Conservation (phyloP, 768 basidiomycete species). For the Suillus subalutaceus region DNA sequence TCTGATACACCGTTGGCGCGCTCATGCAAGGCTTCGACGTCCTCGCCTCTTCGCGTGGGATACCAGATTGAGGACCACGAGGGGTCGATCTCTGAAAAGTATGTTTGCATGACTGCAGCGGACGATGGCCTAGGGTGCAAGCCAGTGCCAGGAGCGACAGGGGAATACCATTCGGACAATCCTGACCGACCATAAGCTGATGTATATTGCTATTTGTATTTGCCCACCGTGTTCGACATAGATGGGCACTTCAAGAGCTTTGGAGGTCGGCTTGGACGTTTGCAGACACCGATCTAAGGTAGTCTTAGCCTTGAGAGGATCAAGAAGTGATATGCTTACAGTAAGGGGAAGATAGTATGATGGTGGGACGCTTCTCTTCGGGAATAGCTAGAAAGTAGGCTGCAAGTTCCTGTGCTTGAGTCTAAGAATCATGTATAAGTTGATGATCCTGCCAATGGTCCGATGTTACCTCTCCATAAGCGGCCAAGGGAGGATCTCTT, state of each 20-base stretch:
- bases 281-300: conserved; percentile 82
- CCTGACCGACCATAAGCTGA: conserved; percentile 39
- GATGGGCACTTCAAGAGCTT: conserved; percentile 65
- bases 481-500: conserved; percentile 74
- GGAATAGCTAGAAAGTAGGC: conserved; percentile 66
- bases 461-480: conserved; percentile 60
- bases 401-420: conserved; percentile 76
- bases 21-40: conserved; percentile 60
- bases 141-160: conserved; percentile 64
- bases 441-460: background rate
- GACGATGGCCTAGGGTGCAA: conserved; percentile 74
- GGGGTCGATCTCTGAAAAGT: conserved; percentile 60
- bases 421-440: conserved; percentile 34
- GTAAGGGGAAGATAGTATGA: conserved; percentile 84
- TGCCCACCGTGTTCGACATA: conserved; percentile 74
- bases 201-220: background rate
- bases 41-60: conserved; percentile 75
- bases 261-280: conserved; percentile 67
- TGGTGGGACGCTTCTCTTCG: conserved; percentile 67
- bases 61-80: conserved; percentile 67
- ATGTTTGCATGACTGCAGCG: conserved; percentile 52
- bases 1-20: conserved; percentile 56
- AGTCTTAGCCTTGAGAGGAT: background rate
- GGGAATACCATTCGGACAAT: conserved; percentile 80
- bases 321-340: conserved; percentile 45